Evolutionary conservation across 106 monocot species (phyloP).

Genomic region (Dendrobium catenatum): DNA sequence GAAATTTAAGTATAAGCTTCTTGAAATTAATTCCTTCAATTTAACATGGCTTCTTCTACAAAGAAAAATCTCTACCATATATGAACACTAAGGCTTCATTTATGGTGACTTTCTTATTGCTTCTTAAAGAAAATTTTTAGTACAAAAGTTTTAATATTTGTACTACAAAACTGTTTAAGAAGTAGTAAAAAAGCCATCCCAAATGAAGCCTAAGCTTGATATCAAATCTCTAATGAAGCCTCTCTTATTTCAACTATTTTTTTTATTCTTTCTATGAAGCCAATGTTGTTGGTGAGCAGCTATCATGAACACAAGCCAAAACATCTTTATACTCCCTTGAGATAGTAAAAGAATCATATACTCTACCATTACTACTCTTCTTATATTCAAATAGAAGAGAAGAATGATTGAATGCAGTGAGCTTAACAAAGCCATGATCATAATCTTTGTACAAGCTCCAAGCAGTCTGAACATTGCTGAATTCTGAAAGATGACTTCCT

Average conservation of each 20-base stretch:
- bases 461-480: constrained; percentile 30
- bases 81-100: too few species aligned
- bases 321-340: constrained; percentile 83
- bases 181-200: too few species aligned
- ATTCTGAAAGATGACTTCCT: constrained; percentile 64
- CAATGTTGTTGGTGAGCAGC: constrained; percentile 69
- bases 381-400: constrained; percentile 87
- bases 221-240: not conserved
- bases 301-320: constrained; percentile 67
- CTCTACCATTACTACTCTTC: constrained; percentile 65
- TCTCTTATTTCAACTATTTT: not conserved
- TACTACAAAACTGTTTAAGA: too few species aligned
- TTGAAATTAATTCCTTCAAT: too few species aligned
- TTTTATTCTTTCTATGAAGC: constrained; percentile 26
- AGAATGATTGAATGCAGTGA: constrained; percentile 89
- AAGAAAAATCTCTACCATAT: too few species aligned
- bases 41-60: too few species aligned
- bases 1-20: too few species aligned
- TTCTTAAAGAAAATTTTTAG: too few species aligned
- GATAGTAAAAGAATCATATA: constrained; percentile 89
- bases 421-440: constrained; percentile 77
- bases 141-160: too few species aligned
- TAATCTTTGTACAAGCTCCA: constrained; percentile 71
- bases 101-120: too few species aligned
- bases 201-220: not conserved